Conservation (phyloP, 1,284 basidiomycete species). For the Cryptococcus neoformans region DNA sequence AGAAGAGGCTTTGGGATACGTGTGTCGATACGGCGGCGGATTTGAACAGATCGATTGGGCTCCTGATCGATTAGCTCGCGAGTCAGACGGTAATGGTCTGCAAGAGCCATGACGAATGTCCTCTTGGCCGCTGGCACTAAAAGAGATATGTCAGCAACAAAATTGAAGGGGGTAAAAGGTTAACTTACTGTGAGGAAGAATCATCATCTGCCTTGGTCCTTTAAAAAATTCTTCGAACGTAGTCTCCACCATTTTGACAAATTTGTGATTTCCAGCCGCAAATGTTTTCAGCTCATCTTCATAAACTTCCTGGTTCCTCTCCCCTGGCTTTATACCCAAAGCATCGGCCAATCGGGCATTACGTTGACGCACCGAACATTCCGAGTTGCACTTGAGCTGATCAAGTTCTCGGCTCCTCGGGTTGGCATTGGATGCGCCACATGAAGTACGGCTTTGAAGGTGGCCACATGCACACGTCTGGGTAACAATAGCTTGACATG, state of each 20-base stretch:
- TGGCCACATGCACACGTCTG: constrained; percentile 77
- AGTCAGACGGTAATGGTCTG: constrained; percentile 72
- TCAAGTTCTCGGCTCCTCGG: constrained; percentile 51
- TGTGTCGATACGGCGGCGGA: constrained; percentile 74
- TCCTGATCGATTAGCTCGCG: constrained; percentile 80
- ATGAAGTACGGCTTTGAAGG: constrained; percentile 65
- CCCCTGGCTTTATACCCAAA: constrained; percentile 62
- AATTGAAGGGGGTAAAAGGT: background rate
- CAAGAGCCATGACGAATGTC: constrained; percentile 72
- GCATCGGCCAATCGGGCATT: constrained; percentile 84
- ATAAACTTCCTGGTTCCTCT: constrained; percentile 55
- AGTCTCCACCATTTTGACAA: constrained; percentile 69
- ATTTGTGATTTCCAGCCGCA: constrained; percentile 61
- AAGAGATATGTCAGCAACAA: no score
- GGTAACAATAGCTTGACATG: constrained; percentile 62
- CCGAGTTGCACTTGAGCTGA: constrained; percentile 68
- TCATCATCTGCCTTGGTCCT: constrained; percentile 65
- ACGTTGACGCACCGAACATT: constrained; percentile 76
- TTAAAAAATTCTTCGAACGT: constrained; percentile 74
- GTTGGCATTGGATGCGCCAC: constrained; percentile 59
- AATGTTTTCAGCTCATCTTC: constrained; percentile 61
- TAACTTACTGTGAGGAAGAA: constrained; percentile 66
- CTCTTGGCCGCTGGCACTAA: constrained; percentile 61
- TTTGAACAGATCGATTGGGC: constrained; percentile 69
- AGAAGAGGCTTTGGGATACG: constrained; percentile 68